Percentiles rank a stretch among this genome's conserved stretches.
Evolutionary conservation across 768 basidiomycete genomes (phyloP).

Genomic region (Hericium rajendrae): DNA sequence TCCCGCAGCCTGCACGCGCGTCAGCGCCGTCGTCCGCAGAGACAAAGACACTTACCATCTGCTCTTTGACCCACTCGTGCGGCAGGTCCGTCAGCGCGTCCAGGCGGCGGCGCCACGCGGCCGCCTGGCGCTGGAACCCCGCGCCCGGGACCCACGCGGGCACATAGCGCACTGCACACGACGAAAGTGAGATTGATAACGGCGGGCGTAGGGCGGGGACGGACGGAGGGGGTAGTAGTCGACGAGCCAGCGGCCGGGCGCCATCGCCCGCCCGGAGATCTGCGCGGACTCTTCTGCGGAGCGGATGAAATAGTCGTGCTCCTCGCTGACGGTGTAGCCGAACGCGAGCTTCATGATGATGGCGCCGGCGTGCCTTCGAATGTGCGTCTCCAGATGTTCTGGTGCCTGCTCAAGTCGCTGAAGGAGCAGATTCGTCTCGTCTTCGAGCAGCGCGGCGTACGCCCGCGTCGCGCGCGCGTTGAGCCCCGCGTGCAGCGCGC

Average conservation of each 20-base stretch:
- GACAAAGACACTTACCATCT: conserved; percentile 4
- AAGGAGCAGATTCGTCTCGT: neutral
- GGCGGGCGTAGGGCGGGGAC: conserved; percentile 1
- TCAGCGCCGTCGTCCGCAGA: neutral
- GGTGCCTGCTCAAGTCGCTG: conserved; percentile 23
- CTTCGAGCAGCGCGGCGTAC: conserved; percentile 19
- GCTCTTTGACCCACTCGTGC: conserved; percentile 7
- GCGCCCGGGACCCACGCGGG: conserved; percentile 15
- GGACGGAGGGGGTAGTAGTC: conserved; percentile 31
- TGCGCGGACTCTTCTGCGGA: conserved; percentile 24
- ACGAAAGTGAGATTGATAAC: too few species aligned
- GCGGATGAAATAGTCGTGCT: conserved; percentile 25
- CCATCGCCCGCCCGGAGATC: conserved; percentile 16
- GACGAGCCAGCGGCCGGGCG: conserved; percentile 29
- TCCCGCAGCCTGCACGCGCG: neutral
- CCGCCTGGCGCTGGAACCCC: conserved; percentile 14
- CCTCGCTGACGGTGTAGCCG: conserved; percentile 27
- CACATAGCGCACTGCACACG: conserved; percentile 8
- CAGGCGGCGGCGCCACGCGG: conserved; percentile 8
- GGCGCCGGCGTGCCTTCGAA: conserved; percentile 26
- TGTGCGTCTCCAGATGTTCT: too few species aligned
- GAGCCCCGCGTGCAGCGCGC: conserved; percentile 28
- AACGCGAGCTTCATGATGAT: conserved; percentile 31
- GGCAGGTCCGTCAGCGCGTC: conserved; percentile 11
- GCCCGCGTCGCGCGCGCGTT: conserved; percentile 25